Evolutionary conservation across 768 basidiomycete genomes (phyloP).

Genomic region (Sarcomyxa edulis): DNA sequence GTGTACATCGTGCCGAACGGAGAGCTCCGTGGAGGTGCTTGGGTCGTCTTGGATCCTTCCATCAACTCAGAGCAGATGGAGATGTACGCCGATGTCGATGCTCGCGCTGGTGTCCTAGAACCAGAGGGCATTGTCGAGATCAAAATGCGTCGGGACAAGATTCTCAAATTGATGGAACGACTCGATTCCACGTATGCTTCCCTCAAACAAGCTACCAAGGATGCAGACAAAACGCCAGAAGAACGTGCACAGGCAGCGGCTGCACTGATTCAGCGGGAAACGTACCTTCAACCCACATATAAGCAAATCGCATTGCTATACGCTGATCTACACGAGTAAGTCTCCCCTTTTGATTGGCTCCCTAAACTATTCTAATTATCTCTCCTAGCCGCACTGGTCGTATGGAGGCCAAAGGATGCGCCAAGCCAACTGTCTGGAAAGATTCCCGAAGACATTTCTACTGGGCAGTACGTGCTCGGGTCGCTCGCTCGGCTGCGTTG

Average conservation of each 20-base stretch:
- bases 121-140: conserved; percentile 98
- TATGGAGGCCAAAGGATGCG: conserved; percentile 97
- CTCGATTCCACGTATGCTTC: conserved; percentile 79
- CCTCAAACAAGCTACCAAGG: conserved; percentile 77
- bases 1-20: conserved; percentile 99
- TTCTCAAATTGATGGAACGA: conserved; percentile 87
- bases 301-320: conserved; percentile 92
- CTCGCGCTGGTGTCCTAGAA: conserved; percentile 94
- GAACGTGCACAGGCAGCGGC: conserved; percentile 68
- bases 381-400: conserved; percentile 78
- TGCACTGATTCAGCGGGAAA: conserved; percentile 72
- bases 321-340: conserved; percentile 95
- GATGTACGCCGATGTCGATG: conserved; percentile 97
- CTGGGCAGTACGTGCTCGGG: conserved; percentile 85
- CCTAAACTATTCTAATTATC: conserved; percentile 5
- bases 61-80: conserved; percentile 98
- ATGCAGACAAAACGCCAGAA: conserved; percentile 64
- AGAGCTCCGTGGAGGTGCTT: conserved; percentile 97
- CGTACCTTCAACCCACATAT: conserved; percentile 81
- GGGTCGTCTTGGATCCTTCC: conserved; percentile 98
- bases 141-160: conserved; percentile 95
- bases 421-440: conserved; percentile 83
- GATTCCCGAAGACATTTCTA: conserved; percentile 88
- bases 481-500: conserved; percentile 64
- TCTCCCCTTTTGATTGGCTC: conserved; percentile 11